phyloP scores from a whole-genome alignment of 305 asterid species.

The Fraxinus latifolia region DNA sequence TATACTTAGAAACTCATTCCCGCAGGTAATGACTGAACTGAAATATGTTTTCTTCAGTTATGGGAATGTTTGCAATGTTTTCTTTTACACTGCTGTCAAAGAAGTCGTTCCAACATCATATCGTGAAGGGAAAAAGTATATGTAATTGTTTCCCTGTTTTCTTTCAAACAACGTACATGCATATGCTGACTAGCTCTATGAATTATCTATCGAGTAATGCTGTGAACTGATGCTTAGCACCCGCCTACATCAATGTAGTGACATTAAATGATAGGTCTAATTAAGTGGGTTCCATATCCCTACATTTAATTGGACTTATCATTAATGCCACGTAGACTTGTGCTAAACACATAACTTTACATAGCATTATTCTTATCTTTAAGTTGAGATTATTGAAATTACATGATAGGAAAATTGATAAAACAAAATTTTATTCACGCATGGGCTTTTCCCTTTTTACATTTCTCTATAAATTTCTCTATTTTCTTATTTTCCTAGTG shows the following conservation, averaged over 20 bases:
- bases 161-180: not conserved
- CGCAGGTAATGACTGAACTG: slow-evolving; percentile 46
- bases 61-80: not conserved
- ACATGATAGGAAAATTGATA: not conserved
- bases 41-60: slow-evolving; percentile 1
- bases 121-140: not conserved
- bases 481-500: not conserved
- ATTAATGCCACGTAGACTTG: not conserved
- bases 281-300: not conserved
- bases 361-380: not conserved
- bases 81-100: not conserved
- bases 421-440: not conserved
- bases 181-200: not conserved
- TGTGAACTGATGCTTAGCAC: not conserved
- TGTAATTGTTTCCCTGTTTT: not conserved
- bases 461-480: not conserved
- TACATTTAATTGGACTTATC: not conserved
- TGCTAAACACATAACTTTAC: not conserved
- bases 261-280: not conserved
- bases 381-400: not conserved
- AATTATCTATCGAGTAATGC: not conserved
- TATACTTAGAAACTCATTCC: slow-evolving; percentile 76
- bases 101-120: not conserved
- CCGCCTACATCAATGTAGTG: not conserved
- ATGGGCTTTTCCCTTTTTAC: not conserved